Evolutionary conservation across 345 rosid genomes (phyloP).

Genomic region (Draba incana): DNA sequence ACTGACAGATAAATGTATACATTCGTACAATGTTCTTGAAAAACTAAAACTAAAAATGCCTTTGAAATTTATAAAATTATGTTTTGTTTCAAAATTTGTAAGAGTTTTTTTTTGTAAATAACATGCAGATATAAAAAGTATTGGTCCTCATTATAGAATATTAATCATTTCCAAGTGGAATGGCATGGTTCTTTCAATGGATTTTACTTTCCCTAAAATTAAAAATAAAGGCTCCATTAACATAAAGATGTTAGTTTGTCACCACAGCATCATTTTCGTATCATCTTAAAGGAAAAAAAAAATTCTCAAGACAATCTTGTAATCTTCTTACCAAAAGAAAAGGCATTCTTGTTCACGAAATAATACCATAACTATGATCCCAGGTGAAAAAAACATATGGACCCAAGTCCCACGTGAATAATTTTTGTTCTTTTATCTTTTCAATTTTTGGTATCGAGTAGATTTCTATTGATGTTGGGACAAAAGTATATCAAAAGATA

Average conservation of each 20-base stretch:
- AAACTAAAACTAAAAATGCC: no score
- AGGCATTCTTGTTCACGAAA: background rate
- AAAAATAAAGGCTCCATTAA: constrained; percentile 19
- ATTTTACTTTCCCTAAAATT: constrained; percentile 7
- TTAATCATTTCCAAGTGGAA: background rate
- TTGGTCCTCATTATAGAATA: no score
- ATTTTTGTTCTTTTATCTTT: constrained; percentile 3
- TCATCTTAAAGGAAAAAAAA: constrained; percentile 6
- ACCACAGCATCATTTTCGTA: constrained; percentile 16
- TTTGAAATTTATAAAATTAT: no score
- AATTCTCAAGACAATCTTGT: constrained; percentile 11
- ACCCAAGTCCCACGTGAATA: constrained; percentile 40
- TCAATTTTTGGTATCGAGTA: constrained; percentile 24
- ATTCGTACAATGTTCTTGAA: no score
- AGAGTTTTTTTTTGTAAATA: no score
- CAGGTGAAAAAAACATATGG: constrained; percentile 45
- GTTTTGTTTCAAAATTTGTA: no score
- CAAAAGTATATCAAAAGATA: constrained; percentile 44
- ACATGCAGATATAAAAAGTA: no score
- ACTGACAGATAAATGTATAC: no score
- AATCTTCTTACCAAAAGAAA: constrained; percentile 1
- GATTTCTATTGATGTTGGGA: constrained; percentile 34
- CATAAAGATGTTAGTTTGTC: constrained; percentile 31
- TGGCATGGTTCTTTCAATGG: constrained; percentile 20
- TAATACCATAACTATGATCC: constrained; percentile 29